A percentile compares a stretch with the other conserved stretches of the same genome.
These are phyloP conservation scores for Cystofilobasidium capitatum DNA, from an alignment of 768 basidiomycete genomes.

Conservation along the genomic window DNA sequence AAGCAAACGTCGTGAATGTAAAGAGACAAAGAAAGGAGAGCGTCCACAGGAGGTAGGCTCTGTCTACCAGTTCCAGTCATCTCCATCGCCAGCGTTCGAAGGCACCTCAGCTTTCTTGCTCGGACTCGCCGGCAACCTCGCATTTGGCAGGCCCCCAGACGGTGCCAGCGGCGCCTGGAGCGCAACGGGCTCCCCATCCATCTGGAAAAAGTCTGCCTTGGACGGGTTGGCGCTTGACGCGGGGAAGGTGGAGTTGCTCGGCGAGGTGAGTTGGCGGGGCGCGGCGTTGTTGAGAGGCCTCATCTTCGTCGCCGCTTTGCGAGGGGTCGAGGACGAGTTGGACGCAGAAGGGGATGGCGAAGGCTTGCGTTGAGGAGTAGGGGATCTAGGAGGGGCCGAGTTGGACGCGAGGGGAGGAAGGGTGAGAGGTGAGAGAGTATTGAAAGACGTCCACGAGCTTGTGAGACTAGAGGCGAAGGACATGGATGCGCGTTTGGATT, in stretches of 20 bases:
- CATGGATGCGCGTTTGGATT: not conserved
- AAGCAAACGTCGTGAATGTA: no score
- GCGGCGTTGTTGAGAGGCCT: not conserved
- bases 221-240: not conserved
- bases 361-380: not conserved
- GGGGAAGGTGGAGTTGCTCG: not conserved
- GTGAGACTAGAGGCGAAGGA: not conserved
- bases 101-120: not conserved
- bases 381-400: no score
- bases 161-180: constrained; percentile 2
- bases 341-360: not conserved
- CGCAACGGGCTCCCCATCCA: not conserved
- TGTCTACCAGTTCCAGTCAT: constrained; percentile 7
- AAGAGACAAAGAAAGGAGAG: no score
- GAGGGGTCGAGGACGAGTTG: not conserved
- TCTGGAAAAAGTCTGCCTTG: not conserved
- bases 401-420: not conserved
- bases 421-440: not conserved
- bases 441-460: not conserved
- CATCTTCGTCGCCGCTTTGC: not conserved
- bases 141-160: not conserved
- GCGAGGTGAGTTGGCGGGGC: constrained; percentile 1
- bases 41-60: no score
- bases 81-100: not conserved
- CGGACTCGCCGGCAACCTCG: not conserved